Evolutionary conservation across 208 protist genomes (phyloP).

Genomic region (Acanthamoeba healyi): DNA sequence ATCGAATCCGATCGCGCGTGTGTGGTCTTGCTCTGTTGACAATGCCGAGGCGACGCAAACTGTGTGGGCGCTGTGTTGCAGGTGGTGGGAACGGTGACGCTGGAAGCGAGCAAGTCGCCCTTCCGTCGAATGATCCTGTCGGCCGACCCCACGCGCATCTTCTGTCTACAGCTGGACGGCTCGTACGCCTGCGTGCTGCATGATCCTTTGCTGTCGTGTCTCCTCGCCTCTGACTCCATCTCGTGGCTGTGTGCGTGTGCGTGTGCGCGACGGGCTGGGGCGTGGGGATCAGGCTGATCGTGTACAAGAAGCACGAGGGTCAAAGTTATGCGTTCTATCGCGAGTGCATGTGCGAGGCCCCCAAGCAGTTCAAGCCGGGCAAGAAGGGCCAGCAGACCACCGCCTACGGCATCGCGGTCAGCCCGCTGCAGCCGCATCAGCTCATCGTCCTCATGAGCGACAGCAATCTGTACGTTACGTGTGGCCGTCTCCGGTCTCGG

Average conservation of each 20-base stretch:
- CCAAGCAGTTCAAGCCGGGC: constrained; percentile 13
- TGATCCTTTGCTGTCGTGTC: not conserved
- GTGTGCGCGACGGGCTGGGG: not conserved
- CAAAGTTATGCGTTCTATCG: not conserved
- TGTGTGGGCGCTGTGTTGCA: not conserved
- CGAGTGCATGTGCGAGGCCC: not conserved
- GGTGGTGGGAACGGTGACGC: not conserved
- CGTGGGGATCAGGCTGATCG: not conserved
- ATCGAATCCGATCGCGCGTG: not conserved
- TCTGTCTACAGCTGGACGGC: constrained; percentile 43
- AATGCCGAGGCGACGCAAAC: too few relatives aligned
- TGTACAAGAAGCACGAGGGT: constrained; percentile 47
- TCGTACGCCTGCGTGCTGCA: not conserved
- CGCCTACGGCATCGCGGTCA: not conserved
- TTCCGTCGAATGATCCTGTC: not conserved
- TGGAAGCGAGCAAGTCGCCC: constrained; percentile 1
- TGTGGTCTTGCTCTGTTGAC: not conserved
- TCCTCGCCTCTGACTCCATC: not conserved
- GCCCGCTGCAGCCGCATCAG: constrained; percentile 1
- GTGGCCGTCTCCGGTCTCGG: not conserved
- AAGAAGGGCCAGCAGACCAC: constrained; percentile 3
- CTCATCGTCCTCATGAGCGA: constrained; percentile 17
- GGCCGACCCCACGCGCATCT: constrained; percentile 15
- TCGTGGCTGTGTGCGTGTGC: not conserved
- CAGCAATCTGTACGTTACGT: not conserved